Base-by-base conservation (phyloP, 805 yeast species). In the Yamadazyma endophytica region DNA sequence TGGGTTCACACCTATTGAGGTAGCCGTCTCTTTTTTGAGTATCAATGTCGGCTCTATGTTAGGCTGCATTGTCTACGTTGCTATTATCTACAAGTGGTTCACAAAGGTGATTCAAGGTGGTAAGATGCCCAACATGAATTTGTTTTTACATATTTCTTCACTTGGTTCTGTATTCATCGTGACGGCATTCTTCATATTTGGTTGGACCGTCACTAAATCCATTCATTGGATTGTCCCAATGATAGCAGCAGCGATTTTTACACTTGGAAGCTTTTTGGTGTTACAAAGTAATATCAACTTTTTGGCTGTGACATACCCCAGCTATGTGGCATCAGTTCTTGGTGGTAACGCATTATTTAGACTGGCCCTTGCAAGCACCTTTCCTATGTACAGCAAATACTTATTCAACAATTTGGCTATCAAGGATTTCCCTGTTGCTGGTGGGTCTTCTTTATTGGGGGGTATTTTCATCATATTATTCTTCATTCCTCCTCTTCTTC, bases 401-500 rank as follows among this genome's bases (percentile, higher is more conserved):
- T 65, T 82, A 75, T 82, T 69, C 48, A 55, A 61, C 27, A 68
- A 71, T 42, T 54, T 74, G 34, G 69, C 66, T 9, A 65, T 64
- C 29, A 54, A 61, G 41, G 61, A 61, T 21, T 77, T 59, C 43
- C 81, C 82, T 3, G 73, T 71, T 9, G 79, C 65, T 2, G 75
- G 79, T 79, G 82, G 79, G 1, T 64, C 80, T 21, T 73, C 87
- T 0, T 44, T 81, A 5, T 73, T 81, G 52, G 79, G 68, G 1
- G 76, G 80, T 44, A 70, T 82, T 49, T 71, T 84, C n/a, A 55
- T 87, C 24, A 82, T 76, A 0, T 63, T 82, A 77, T 61, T 76
- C 12, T 86, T 87, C 6, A 77, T 81, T 31, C 89, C 89, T 8
- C 79, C 83, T 75, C 50, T 75, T 5, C 79, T 82, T 49, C 73